Conservation (phyloP, 768 basidiomycete species). For the Amanita rimosa region DNA sequence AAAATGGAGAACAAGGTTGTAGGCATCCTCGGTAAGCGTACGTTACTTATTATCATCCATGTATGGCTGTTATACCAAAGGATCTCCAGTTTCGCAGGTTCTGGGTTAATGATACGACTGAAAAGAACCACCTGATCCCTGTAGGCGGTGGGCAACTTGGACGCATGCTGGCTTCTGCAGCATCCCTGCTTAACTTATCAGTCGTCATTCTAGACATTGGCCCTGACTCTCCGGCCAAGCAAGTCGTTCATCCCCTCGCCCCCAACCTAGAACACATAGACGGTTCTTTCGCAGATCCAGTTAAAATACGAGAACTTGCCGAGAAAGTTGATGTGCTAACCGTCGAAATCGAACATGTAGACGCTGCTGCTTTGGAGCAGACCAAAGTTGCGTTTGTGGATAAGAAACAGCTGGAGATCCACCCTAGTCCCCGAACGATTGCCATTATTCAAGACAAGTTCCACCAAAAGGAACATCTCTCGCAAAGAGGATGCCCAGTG, state of each 20-base stretch:
- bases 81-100: not conserved
- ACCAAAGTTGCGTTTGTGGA: slow-evolving; percentile 27
- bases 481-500: slow-evolving; percentile 43
- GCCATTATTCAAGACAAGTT: slow-evolving; percentile 82
- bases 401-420: slow-evolving; percentile 28
- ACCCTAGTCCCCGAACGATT: slow-evolving; percentile 78
- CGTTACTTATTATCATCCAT: slow-evolving; percentile 11
- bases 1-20: slow-evolving; percentile 25
- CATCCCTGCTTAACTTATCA: slow-evolving; percentile 77
- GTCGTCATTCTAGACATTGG: slow-evolving; percentile 81
- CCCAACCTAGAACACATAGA: slow-evolving; percentile 58
- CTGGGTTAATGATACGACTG: not conserved
- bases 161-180: slow-evolving; percentile 89
- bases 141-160: slow-evolving; percentile 95
- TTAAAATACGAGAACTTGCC: slow-evolving; percentile 72
- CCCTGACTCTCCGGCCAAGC: slow-evolving; percentile 79
- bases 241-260: slow-evolving; percentile 50
- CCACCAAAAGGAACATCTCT: slow-evolving; percentile 68
- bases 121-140: slow-evolving; percentile 3
- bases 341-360: slow-evolving; percentile 95
- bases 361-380: slow-evolving; percentile 61
- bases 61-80: slow-evolving; percentile 7
- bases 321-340: slow-evolving; percentile 78
- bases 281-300: slow-evolving; percentile 77
- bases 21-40: slow-evolving; percentile 43